Evolutionary conservation across 1,284 basidiomycete species (phyloP).

Genomic region (Salmacisia buchloeana): DNA sequence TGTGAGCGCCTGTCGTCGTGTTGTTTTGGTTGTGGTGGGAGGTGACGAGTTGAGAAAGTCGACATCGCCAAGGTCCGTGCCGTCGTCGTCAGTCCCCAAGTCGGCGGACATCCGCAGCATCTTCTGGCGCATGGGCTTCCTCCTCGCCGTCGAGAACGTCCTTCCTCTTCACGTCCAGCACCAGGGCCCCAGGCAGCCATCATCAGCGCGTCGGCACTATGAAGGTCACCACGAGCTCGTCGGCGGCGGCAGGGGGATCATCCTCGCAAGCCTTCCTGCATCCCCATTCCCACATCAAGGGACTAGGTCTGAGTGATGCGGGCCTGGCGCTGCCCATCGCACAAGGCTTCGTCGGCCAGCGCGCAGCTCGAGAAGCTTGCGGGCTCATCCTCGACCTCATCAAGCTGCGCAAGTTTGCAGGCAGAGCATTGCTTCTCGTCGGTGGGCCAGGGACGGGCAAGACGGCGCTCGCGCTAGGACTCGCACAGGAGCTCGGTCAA

Average conservation of each 20-base stretch:
- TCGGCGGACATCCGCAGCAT: too few species aligned
- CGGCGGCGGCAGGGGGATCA: not conserved
- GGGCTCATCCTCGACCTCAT: slow-evolving; percentile 85
- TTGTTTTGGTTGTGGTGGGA: too few species aligned
- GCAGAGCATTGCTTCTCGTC: slow-evolving; percentile 76
- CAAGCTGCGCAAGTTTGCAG: slow-evolving; percentile 84
- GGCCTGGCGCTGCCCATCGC: slow-evolving; percentile 65
- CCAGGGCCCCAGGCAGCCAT: not conserved
- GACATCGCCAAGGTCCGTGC: not conserved
- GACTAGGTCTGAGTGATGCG: slow-evolving; percentile 80
- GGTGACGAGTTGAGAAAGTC: not conserved
- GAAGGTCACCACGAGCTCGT: slow-evolving; percentile 2
- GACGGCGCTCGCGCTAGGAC: slow-evolving; percentile 87
- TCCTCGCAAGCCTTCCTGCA: slow-evolving; percentile 4
- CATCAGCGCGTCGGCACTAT: not conserved
- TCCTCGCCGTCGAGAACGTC: not conserved
- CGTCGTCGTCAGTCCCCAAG: too few species aligned
- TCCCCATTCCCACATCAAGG: slow-evolving; percentile 88
- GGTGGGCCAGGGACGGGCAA: slow-evolving; percentile 90
- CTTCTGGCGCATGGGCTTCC: not conserved
- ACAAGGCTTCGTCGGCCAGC: slow-evolving; percentile 88
- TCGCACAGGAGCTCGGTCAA: slow-evolving; percentile 85
- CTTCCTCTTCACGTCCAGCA: not conserved
- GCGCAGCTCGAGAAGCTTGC: slow-evolving; percentile 85
- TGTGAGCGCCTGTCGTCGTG: too few species aligned